Evolutionary conservation across 163 green algal genomes (phyloP).

Genomic region (Prototheca stagnorum): DNA sequence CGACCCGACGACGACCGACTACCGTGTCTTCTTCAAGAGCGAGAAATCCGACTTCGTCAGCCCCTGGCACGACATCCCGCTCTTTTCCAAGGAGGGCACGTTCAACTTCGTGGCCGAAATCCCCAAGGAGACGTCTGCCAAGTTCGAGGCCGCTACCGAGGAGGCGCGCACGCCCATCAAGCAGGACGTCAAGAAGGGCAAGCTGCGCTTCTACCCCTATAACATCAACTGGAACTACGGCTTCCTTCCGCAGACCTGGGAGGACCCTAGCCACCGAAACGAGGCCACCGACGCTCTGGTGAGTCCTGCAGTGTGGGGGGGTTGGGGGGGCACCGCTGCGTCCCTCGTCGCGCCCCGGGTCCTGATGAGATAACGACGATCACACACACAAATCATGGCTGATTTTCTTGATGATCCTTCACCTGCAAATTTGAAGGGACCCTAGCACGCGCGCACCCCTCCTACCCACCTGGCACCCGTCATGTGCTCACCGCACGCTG

Average conservation of each 20-base stretch:
- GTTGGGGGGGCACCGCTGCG: background rate
- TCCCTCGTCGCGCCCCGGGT: background rate
- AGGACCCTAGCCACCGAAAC: constrained; percentile 81
- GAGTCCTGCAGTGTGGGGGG: constrained; percentile 5
- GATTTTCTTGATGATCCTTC: background rate
- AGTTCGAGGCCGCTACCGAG: constrained; percentile 97
- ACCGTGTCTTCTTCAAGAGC: constrained; percentile 73
- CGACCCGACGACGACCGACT: constrained; percentile 56
- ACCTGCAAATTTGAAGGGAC: constrained; percentile 39
- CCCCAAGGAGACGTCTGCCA: constrained; percentile 87
- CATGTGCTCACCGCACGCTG: too few relatives aligned
- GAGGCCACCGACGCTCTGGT: constrained; percentile 40
- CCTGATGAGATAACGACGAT: background rate
- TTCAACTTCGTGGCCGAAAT: constrained; percentile 97
- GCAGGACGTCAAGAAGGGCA: constrained; percentile 99
- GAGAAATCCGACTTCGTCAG: constrained; percentile 55
- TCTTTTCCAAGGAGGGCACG: constrained; percentile 63
- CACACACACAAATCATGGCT: background rate
- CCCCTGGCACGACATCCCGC: constrained; percentile 94
- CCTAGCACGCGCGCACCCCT: too few relatives aligned
- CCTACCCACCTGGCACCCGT: too few relatives aligned
- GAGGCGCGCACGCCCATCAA: constrained; percentile 93
- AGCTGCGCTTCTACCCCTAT: constrained; percentile 98
- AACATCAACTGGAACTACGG: constrained; percentile 99
- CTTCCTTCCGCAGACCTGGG: constrained; percentile 94